Percentiles rank a stretch among this genome's conserved stretches.
Evolutionary conservation across 345 rosid species (phyloP).

Genomic region (Eucalyptus leucophloia): DNA sequence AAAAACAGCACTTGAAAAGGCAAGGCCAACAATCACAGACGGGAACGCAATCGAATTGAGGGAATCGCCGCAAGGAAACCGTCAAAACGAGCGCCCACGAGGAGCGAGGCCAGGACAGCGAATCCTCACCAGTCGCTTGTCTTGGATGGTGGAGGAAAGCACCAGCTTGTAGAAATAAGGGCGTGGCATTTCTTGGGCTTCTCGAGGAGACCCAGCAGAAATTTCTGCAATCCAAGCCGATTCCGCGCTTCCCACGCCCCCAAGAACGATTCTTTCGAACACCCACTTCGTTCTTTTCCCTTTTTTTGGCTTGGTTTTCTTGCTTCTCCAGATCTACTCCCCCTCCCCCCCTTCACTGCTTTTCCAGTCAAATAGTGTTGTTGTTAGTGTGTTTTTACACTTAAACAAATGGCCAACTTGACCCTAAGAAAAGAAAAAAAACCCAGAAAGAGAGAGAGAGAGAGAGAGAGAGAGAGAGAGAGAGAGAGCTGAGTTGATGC

Average conservation of each 20-base stretch:
- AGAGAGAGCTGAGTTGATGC: background rate
- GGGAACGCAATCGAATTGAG: background rate
- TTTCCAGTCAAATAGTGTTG: background rate
- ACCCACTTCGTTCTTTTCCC: background rate
- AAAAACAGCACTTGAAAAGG: background rate
- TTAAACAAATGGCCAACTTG: background rate
- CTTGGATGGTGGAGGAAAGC: conserved; percentile 5
- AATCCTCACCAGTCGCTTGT: conserved; percentile 2
- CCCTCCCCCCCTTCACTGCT: background rate
- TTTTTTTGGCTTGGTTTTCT: background rate
- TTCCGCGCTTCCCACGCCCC: background rate
- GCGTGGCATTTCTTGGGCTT: conserved; percentile 3
- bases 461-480: background rate
- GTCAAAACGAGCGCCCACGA: background rate
- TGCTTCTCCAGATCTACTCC: background rate
- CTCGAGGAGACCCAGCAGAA: background rate
- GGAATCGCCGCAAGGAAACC: background rate
- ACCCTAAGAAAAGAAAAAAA: background rate
- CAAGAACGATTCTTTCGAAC: background rate
- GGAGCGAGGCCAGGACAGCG: background rate
- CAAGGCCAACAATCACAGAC: background rate
- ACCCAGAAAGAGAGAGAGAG: background rate
- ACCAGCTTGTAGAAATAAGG: conserved; percentile 13
- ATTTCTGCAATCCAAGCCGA: background rate
- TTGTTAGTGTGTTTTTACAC: background rate